Conservation (phyloP, 192 early-diverging fungal species). For the Irineochytrium annulatum region DNA sequence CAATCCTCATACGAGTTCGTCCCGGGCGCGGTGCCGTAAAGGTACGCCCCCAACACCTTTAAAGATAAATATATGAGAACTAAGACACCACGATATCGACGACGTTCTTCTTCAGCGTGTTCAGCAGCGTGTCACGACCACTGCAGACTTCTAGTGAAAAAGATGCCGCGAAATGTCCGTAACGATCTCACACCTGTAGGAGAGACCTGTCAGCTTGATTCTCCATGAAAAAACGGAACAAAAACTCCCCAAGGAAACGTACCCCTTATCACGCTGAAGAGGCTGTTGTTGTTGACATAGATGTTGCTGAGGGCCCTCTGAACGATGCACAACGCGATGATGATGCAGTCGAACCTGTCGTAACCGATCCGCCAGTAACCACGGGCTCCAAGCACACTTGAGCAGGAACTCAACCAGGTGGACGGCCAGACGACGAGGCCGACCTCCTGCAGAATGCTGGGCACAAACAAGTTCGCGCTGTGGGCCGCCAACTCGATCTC, state of each 20-base stretch:
- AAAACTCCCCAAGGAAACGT: too few relatives aligned
- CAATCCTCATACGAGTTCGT: constrained; percentile 17
- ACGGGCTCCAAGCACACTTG: constrained; percentile 7
- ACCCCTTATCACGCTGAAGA: background rate
- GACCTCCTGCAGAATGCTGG: constrained; percentile 3
- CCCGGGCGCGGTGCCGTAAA: constrained; percentile 33
- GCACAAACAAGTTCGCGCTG: background rate
- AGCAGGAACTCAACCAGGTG: constrained; percentile 13
- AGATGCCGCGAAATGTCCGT: constrained; percentile 8
- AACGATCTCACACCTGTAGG: background rate
- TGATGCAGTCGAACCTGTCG: constrained; percentile 15
- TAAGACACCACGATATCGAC: constrained; percentile 41
- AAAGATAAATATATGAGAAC: constrained; percentile 45
- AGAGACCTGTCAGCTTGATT: too few relatives aligned
- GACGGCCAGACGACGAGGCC: constrained; percentile 14
- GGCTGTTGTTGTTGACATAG: background rate
- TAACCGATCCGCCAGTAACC: constrained; percentile 8
- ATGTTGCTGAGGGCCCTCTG: background rate
- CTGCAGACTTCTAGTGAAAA: constrained; percentile 9
- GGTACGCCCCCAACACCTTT: constrained; percentile 40
- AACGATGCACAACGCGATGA: constrained; percentile 5
- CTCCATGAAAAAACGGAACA: too few relatives aligned
- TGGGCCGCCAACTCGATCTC: constrained; percentile 3
- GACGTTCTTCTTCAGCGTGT: constrained; percentile 34
- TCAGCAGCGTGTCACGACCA: constrained; percentile 40